phyloP scores from a whole-genome alignment of 1,139 yeast species.

The Meyerozyma carpophila region DNA sequence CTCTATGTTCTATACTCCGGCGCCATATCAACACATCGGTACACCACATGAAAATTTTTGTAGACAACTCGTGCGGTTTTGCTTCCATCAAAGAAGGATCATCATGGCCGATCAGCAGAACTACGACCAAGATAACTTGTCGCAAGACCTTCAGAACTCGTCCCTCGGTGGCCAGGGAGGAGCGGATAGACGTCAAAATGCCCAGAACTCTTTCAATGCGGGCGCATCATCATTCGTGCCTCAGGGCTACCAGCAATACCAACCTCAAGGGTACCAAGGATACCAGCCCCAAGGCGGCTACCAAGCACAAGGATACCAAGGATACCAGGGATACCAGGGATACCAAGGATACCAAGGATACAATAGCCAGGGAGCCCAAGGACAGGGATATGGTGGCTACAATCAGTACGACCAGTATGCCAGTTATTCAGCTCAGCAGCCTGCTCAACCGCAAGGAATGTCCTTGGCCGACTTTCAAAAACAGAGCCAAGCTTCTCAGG shows the following conservation, averaged over 20 bases:
- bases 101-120: conserved; percentile 41
- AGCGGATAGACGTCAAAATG: conserved; percentile 13
- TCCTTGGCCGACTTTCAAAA: conserved; percentile 84
- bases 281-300: conserved; percentile 17
- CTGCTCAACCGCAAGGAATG: conserved; percentile 53
- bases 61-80: neutral
- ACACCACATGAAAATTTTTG: conserved; percentile 1
- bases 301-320: conserved; percentile 7
- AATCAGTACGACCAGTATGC: conserved; percentile 19
- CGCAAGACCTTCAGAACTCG: conserved; percentile 50
- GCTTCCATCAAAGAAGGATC: neutral
- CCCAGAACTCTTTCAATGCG: conserved; percentile 30
- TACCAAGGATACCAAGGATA: conserved; percentile 10
- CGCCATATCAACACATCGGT: neutral
- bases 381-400: conserved; percentile 14
- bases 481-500: conserved; percentile 46
- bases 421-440: conserved; percentile 9
- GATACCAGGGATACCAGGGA: conserved; percentile 14
- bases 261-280: conserved; percentile 15
- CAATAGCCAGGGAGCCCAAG: conserved; percentile 5
- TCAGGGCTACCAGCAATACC: conserved; percentile 17
- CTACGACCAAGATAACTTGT: conserved; percentile 47
- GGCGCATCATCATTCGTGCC: conserved; percentile 42
- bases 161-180: conserved; percentile 23
- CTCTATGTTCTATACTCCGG: neutral